phyloP scores from a whole-genome alignment of 306 rosid genomes.

The Phaseolus lunatus region DNA sequence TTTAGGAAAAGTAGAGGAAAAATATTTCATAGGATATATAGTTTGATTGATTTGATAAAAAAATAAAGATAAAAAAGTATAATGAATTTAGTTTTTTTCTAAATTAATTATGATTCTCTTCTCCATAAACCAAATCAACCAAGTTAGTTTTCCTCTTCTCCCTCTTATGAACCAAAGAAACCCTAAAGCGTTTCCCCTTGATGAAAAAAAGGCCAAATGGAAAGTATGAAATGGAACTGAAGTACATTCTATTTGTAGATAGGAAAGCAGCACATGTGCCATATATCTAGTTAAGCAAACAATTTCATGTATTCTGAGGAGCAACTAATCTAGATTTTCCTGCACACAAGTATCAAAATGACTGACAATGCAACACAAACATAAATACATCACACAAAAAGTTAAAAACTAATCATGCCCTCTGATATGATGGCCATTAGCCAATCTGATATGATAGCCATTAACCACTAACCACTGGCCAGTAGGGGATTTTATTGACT shows the following conservation, averaged over 20 bases:
- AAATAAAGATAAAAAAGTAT: no score
- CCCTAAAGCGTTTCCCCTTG: background rate
- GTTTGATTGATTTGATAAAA: no score
- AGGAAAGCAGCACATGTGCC: constrained; percentile 14
- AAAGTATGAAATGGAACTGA: constrained; percentile 13
- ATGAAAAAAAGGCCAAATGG: constrained; percentile 28
- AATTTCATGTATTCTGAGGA: constrained; percentile 8
- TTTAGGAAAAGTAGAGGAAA: no score
- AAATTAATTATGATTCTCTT: no score
- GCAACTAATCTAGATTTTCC: background rate
- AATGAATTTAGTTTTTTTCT: no score
- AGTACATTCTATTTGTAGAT: background rate
- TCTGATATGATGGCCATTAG: constrained; percentile 20
- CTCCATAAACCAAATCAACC: no score
- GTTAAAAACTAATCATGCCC: constrained; percentile 24
- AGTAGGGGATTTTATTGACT: background rate
- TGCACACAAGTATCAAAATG: constrained; percentile 29
- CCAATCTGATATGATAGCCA: constrained; percentile 29
- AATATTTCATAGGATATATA: no score
- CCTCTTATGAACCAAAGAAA: background rate
- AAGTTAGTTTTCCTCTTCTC: no score
- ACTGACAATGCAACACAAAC: constrained; percentile 3
- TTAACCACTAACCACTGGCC: background rate
- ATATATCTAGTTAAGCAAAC: background rate
- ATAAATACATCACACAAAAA: constrained; percentile 8